Conservation (phyloP, 148 eudicot genomes). For the Gaultheria prostrata region DNA sequence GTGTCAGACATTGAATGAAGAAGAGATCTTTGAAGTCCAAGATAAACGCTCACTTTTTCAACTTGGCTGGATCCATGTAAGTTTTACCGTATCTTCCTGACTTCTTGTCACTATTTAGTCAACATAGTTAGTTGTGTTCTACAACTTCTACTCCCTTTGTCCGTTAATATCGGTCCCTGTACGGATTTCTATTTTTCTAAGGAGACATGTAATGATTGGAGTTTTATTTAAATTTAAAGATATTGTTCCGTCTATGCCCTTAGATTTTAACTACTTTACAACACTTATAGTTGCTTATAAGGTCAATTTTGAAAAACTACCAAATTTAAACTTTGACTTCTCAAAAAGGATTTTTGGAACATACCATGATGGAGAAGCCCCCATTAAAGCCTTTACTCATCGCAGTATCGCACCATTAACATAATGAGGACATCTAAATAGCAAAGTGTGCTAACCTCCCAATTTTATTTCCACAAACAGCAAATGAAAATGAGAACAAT, state of each 20-base stretch:
- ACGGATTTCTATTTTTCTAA: neutral
- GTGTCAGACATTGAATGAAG: slow-evolving; percentile 95
- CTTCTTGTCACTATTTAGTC: neutral
- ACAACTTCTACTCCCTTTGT: neutral
- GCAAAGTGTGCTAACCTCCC: neutral
- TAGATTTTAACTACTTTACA: neutral
- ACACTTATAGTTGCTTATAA: neutral
- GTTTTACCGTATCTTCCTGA: slow-evolving; percentile 23
- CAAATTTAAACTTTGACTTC: neutral
- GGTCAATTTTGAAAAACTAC: neutral
- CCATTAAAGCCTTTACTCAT: too few relatives aligned
- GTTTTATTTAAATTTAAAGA: neutral
- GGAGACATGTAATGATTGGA: neutral
- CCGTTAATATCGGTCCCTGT: neutral
- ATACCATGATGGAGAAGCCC: neutral
- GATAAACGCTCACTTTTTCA: slow-evolving; percentile 83
- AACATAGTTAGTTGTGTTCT: neutral
- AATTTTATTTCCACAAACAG: neutral
- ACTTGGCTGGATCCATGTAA: slow-evolving; percentile 99
- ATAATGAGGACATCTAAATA: neutral
- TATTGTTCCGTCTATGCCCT: neutral
- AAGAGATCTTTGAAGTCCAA: slow-evolving; percentile 95
- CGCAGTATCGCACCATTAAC: neutral
- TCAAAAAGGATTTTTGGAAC: neutral
- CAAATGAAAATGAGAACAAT: neutral